Base-by-base conservation (phyloP, 2,329 filamentous ascomycete genomes). In the Hymenoscyphus repandus region DNA sequence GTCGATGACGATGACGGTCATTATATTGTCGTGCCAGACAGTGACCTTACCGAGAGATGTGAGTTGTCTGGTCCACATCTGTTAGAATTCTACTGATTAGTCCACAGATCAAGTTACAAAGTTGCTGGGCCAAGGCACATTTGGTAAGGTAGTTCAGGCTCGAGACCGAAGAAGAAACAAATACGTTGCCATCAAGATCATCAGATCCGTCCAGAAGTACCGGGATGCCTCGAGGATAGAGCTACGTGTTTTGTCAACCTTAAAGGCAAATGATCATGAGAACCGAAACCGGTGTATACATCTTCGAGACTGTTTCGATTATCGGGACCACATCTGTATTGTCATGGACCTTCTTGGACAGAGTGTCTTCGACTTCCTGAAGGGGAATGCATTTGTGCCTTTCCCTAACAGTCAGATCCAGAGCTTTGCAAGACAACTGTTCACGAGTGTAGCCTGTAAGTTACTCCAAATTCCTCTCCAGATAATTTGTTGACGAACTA, bases 391-490 rank as follows among this genome's bases (percentile, higher is more conserved):
- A 58, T 99, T 99, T 66, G 90, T 96, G 15, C 93, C 93, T 0
- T 99, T 99, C 65, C 93, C 93, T 11, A 97, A 95, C 75, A 96
- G 91, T 59, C 93, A 99, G 70, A 99, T 99, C 52, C 93, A 97
- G 69, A 92, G 82, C 67, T 97, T 99, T 75, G 93, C 93, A 43
- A 83, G 92, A 45, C 93, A 99, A 67, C 76, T 99, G 13, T 88
- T 99, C 55, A 97, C 92, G n/a, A 97, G 92, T 64, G 95, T 99
- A 64, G 93, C 93, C 52, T 99, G 90, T 95, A 74, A 77, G 89
- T 82, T 47, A 27, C 34, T n/a, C 11, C 20, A 42, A 38, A 46
- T 20, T 30, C 40, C 11, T n/a, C 31, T 50, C 9, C 20, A 36
- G 33, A 11, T 9, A n/a, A 32, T 38, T 15, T 50, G 49, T 53